Evolutionary conservation across 164 flowering plant genomes (phyloP).

Genomic region (Piper longum): DNA sequence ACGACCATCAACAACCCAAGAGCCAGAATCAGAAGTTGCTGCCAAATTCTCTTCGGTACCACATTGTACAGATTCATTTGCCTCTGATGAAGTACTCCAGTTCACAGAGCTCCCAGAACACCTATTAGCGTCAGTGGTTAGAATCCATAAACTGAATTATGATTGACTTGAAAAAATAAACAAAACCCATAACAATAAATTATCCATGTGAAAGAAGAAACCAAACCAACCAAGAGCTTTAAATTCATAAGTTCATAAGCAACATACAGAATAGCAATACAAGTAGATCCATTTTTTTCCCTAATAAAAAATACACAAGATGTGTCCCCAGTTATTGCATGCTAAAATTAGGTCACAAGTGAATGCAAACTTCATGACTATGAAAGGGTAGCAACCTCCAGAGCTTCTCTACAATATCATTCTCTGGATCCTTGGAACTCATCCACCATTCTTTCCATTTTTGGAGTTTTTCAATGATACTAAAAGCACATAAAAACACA

Average conservation of each 20-base stretch:
- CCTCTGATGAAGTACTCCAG: conserved; percentile 15
- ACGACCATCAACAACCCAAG: conserved; percentile 41
- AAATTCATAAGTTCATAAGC: too few relatives aligned
- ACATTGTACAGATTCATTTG: conserved; percentile 17
- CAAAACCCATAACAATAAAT: too few relatives aligned
- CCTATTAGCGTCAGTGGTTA: conserved; percentile 16
- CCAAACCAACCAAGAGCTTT: too few relatives aligned
- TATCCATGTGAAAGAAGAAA: too few relatives aligned
- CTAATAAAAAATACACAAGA: background rate
- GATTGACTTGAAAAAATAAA: too few relatives aligned
- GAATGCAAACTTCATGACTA: background rate
- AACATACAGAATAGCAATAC: too few relatives aligned
- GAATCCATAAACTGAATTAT: background rate
- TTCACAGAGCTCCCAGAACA: conserved; percentile 19
- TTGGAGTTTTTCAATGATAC: conserved; percentile 47
- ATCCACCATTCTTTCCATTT: conserved; percentile 53
- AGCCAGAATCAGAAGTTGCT: conserved; percentile 44
- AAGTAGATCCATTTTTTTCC: too few relatives aligned
- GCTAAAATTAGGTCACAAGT: too few relatives aligned
- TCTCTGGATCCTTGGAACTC: conserved; percentile 49
- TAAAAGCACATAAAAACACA: conserved; percentile 17
- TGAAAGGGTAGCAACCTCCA: conserved; percentile 29
- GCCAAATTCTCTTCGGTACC: conserved; percentile 24
- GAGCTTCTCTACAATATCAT: conserved; percentile 29
- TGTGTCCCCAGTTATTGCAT: background rate